Evolutionary conservation across 208 protist species (phyloP).

Genomic region (Trypanosoma mega): DNA sequence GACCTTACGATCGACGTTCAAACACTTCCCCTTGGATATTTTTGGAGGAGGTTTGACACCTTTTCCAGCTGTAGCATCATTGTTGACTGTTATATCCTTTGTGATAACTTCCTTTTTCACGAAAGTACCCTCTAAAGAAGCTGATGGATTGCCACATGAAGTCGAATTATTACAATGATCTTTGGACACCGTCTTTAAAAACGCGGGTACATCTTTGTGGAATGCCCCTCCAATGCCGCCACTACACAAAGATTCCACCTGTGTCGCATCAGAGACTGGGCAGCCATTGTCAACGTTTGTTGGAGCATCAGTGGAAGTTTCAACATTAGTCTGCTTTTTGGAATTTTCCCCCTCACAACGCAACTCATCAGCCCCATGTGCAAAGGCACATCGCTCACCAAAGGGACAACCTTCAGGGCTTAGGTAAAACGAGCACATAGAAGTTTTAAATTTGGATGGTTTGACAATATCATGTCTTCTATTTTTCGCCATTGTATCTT

Average conservation of each 20-base stretch:
- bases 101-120: not conserved
- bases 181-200: too few species aligned
- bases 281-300: not conserved
- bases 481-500: constrained; percentile 48
- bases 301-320: not conserved
- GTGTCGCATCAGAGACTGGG: too few species aligned
- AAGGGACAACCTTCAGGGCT: constrained; percentile 65
- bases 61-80: not conserved
- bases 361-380: constrained; percentile 70
- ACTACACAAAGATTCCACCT: not conserved
- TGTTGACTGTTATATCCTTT: not conserved
- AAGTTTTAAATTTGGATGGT: constrained; percentile 85
- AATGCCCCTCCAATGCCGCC: not conserved
- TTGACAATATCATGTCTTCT: constrained; percentile 80
- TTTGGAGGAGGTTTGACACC: constrained; percentile 19
- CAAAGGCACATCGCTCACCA: constrained; percentile 79
- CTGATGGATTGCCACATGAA: not conserved
- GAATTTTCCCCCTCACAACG: constrained; percentile 32
- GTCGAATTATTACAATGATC: too few species aligned
- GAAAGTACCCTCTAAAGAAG: not conserved
- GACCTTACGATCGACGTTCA: not conserved
- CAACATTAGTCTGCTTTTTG: not conserved
- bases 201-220: too few species aligned
- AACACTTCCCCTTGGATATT: constrained; percentile 15
- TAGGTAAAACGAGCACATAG: constrained; percentile 71